A percentile compares a stretch with the other conserved stretches of the same genome.
These are phyloP conservation scores for Russula virescens DNA, from an alignment of 768 basidiomycete species.

Conservation along the genomic window DNA sequence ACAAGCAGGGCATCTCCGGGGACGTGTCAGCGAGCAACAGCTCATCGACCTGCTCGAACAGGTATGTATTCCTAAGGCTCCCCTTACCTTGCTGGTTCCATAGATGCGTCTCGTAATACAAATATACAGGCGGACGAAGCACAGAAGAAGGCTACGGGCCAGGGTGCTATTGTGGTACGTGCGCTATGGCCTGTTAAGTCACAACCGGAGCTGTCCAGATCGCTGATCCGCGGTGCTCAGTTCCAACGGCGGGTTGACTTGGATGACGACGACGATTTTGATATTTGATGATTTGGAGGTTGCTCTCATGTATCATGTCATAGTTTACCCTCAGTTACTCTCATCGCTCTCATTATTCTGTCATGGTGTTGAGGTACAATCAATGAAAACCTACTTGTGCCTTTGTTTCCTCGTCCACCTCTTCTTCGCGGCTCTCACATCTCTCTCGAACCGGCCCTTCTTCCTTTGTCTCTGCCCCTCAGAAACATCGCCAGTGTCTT, in stretches of 20 bases:
- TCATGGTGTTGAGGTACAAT: neutral
- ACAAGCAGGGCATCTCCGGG: conserved; percentile 74
- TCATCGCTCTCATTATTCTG: neutral
- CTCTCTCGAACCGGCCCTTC: conserved; percentile 41
- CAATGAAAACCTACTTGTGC: conserved; percentile 18
- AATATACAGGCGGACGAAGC: conserved; percentile 41
- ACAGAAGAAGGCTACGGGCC: conserved; percentile 31
- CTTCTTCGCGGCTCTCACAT: conserved; percentile 35
- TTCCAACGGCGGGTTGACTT: conserved; percentile 28
- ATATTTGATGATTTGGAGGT: conserved; percentile 27
- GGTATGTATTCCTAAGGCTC: conserved; percentile 38
- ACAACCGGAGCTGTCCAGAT: neutral
- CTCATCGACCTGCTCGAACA: conserved; percentile 84
- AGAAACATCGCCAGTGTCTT: conserved; percentile 29
- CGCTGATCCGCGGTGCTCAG: conserved; percentile 1
- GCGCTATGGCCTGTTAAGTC: neutral
- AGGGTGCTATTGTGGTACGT: conserved; percentile 39
- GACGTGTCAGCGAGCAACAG: conserved; percentile 71
- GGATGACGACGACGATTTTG: conserved; percentile 33
- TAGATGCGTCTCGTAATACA: neutral
- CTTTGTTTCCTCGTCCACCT: conserved; percentile 19
- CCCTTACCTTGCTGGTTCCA: neutral
- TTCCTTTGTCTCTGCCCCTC: conserved; percentile 35
- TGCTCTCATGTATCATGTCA: conserved; percentile 1
- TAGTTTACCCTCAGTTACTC: too few relatives aligned